phyloP scores from a whole-genome alignment of 2,329 filamentous ascomycete species.

The Claviceps africana region DNA sequence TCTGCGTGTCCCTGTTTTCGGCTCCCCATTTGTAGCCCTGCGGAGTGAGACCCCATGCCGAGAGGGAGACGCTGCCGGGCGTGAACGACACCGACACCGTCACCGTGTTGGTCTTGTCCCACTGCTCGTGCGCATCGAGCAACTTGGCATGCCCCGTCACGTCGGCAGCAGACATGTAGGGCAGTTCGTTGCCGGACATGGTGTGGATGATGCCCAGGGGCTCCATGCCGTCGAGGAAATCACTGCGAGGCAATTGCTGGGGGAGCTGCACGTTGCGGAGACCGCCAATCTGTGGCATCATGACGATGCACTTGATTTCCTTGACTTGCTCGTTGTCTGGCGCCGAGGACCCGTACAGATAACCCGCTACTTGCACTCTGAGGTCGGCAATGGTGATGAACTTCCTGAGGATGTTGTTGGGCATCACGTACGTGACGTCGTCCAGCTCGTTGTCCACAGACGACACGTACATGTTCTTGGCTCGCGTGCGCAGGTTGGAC shows the following conservation, averaged over 20 bases:
- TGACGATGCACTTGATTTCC: constrained; percentile 90
- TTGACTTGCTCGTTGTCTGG: constrained; percentile 94
- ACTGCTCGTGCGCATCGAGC: constrained; percentile 58
- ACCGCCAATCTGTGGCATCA: constrained; percentile 92
- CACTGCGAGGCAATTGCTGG: constrained; percentile 79
- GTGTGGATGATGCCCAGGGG: constrained; percentile 93
- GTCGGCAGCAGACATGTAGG: constrained; percentile 91
- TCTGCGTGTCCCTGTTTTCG: constrained; percentile 85
- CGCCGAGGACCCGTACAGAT: constrained; percentile 84
- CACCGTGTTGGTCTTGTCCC: constrained; percentile 72
- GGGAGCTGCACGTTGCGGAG: constrained; percentile 85
- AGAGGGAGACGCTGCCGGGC: constrained; percentile 85
- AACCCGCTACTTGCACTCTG: constrained; percentile 89
- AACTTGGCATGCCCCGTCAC: constrained; percentile 88
- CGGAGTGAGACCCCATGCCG: constrained; percentile 85
- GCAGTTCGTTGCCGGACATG: constrained; percentile 81
- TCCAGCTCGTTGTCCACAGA: constrained; percentile 87
- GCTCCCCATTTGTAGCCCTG: constrained; percentile 93
- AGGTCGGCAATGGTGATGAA: constrained; percentile 97
- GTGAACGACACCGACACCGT: constrained; percentile 96
- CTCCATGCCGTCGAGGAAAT: constrained; percentile 75
- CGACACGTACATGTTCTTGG: constrained; percentile 98
- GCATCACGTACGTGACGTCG: constrained; percentile 94
- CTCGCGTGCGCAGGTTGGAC: constrained; percentile 79
- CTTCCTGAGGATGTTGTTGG: constrained; percentile 94